These are phyloP conservation scores for Vitis cinerea DNA, from an alignment of 164 flowering plant genomes.

Conservation along the genomic window DNA sequence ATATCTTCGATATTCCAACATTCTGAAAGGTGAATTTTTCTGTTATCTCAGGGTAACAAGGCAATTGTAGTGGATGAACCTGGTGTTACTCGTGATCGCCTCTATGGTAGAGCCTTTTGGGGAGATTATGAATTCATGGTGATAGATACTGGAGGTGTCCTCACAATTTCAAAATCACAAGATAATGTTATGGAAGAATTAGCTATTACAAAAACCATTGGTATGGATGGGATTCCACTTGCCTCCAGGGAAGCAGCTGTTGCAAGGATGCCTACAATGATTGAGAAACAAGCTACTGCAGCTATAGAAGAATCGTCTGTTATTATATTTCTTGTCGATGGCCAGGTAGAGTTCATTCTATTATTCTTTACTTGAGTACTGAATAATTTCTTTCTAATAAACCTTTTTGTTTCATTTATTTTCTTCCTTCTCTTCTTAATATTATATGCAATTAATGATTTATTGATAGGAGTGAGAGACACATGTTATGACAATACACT, in stretches of 20 bases:
- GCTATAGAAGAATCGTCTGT: constrained; percentile 92
- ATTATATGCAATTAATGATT: no score
- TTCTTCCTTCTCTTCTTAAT: no score
- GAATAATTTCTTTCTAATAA: neutral
- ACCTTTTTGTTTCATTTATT: neutral
- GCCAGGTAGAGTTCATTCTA: constrained; percentile 56
- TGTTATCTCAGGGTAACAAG: constrained; percentile 58
- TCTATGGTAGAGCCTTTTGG: constrained; percentile 95
- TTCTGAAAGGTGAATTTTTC: neutral
- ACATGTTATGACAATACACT: no score
- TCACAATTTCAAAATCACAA: constrained; percentile 74
- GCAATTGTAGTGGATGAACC: constrained; percentile 99
- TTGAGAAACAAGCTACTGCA: constrained; percentile 83
- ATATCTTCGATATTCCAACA: neutral
- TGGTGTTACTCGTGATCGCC: constrained; percentile 97
- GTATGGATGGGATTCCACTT: constrained; percentile 95
- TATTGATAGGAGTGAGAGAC: no score
- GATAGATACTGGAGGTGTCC: constrained; percentile 95
- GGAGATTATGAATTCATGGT: constrained; percentile 92
- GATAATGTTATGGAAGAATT: constrained; percentile 71
- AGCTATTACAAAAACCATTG: constrained; percentile 79
- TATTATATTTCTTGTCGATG: constrained; percentile 89
- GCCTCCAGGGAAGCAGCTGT: constrained; percentile 89
- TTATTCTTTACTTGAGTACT: neutral
- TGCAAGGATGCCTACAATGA: constrained; percentile 97